Percentiles rank a stretch among this genome's conserved stretches.
phyloP scores from a whole-genome alignment of 2,329 filamentous ascomycete genomes.

The Colletotrichum australisinense region DNA sequence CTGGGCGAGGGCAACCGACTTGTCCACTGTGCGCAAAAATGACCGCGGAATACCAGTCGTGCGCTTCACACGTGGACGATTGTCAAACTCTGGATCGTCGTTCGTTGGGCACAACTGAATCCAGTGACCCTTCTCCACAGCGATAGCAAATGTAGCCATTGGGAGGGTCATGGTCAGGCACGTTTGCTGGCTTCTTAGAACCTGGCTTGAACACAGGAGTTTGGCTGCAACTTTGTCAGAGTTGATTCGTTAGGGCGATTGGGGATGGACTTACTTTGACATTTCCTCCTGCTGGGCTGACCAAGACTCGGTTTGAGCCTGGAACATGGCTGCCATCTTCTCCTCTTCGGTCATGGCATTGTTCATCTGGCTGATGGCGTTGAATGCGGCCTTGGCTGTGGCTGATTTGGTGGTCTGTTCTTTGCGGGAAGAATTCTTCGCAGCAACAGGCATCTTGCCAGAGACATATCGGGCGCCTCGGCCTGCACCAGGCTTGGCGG shows the following conservation, averaged over 20 bases:
- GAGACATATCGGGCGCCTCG: conserved; percentile 95
- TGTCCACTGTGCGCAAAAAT: conserved; percentile 95
- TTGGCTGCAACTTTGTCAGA: conserved; percentile 62
- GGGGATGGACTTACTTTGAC: conserved; percentile 72
- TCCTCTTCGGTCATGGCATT: conserved; percentile 92
- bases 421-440: conserved; percentile 81
- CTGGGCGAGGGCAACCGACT: conserved; percentile 80
- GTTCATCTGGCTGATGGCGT: conserved; percentile 74
- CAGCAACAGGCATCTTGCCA: conserved; percentile 91
- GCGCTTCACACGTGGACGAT: conserved; percentile 90
- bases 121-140: conserved; percentile 97
- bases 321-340: conserved; percentile 91
- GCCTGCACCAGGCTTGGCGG: conserved; percentile 86
- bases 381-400: conserved; percentile 65
- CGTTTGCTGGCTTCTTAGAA: conserved; percentile 75
- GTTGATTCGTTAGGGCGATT: background rate
- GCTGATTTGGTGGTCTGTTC: conserved; percentile 70
- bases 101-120: conserved; percentile 99
- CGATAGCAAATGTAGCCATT: conserved; percentile 96
- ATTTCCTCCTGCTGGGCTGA: conserved; percentile 92
- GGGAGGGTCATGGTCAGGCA: conserved; percentile 93
- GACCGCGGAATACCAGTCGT: conserved; percentile 97
- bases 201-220: conserved; percentile 70
- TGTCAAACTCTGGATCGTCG: conserved; percentile 95
- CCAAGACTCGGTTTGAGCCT: conserved; percentile 91